Evolutionary conservation across 768 basidiomycete genomes (phyloP).

Genomic region (Coprinopsis strossmayeri): DNA sequence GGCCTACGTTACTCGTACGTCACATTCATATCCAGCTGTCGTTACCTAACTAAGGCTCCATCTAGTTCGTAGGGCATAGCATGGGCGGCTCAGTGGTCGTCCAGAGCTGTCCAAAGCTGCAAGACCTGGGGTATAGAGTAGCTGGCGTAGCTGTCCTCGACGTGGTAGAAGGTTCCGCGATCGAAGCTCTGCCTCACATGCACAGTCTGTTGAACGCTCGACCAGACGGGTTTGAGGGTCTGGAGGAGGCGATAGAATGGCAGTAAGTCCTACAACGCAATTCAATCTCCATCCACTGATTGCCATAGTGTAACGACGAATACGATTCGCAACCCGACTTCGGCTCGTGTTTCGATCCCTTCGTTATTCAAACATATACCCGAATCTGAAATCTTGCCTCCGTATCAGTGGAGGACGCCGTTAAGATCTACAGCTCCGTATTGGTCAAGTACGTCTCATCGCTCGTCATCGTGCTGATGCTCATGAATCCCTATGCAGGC

Average conservation of each 20-base stretch:
- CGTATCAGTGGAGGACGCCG: slow-evolving; percentile 79
- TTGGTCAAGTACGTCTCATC: slow-evolving; percentile 66
- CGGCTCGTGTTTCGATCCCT: slow-evolving; percentile 88
- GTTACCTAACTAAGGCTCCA: not conserved
- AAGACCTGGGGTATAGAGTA: slow-evolving; percentile 62
- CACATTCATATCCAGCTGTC: not conserved
- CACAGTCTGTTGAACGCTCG: slow-evolving; percentile 77
- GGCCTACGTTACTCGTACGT: slow-evolving; percentile 74
- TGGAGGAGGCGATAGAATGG: slow-evolving; percentile 90
- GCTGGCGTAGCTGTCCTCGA: slow-evolving; percentile 79
- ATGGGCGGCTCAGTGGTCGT: slow-evolving; percentile 94
- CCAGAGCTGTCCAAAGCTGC: slow-evolving; percentile 58
- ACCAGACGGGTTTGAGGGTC: slow-evolving; percentile 77
- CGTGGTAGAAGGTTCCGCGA: slow-evolving; percentile 88
- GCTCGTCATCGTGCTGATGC: not conserved
- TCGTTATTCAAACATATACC: slow-evolving; percentile 51
- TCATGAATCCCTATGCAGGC: slow-evolving; percentile 34
- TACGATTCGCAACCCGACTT: slow-evolving; percentile 73
- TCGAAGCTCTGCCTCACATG: slow-evolving; percentile 94
- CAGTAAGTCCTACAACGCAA: slow-evolving; percentile 68
- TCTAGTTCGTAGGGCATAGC: slow-evolving; percentile 85
- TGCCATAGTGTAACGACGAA: slow-evolving; percentile 62
- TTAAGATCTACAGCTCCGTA: slow-evolving; percentile 80
- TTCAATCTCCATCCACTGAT: not conserved
- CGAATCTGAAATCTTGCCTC: slow-evolving; percentile 29